phyloP scores from a whole-genome alignment of 305 asterid genomes.

The Solanum chacoense region DNA sequence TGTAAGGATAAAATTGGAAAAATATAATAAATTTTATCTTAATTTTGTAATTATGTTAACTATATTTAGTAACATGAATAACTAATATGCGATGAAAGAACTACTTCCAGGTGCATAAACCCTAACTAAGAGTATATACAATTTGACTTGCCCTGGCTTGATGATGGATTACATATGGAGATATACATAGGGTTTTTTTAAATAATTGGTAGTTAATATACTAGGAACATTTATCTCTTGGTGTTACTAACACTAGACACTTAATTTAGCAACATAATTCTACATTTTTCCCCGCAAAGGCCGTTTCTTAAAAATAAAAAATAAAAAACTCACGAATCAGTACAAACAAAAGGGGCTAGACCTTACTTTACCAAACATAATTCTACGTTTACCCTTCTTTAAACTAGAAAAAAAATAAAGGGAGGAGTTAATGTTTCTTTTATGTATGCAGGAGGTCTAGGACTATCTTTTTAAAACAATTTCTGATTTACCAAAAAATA shows the following conservation, averaged over 20 bases:
- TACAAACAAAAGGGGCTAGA: too few species aligned
- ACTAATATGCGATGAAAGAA: background rate
- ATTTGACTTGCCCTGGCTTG: background rate
- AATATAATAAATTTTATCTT: background rate
- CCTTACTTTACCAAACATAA: too few species aligned
- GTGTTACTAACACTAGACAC: background rate
- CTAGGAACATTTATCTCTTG: background rate
- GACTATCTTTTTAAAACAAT: background rate
- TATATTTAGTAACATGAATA: too few species aligned
- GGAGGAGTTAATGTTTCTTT: background rate
- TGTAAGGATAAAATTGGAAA: background rate
- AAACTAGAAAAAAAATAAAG: background rate
- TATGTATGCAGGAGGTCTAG: background rate
- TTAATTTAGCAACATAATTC: background rate
- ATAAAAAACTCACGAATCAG: background rate
- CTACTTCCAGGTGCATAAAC: background rate
- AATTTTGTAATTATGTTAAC: background rate
- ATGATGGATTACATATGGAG: background rate
- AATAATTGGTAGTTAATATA: background rate
- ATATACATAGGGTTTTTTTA: background rate
- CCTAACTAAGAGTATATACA: background rate
- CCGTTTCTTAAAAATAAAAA: too few species aligned
- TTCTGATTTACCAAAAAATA: background rate
- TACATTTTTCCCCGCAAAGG: too few species aligned
- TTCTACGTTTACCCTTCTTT: background rate